Conservation (phyloP, 2,329 filamentous ascomycete genomes). For the Nakataea oryzae region DNA sequence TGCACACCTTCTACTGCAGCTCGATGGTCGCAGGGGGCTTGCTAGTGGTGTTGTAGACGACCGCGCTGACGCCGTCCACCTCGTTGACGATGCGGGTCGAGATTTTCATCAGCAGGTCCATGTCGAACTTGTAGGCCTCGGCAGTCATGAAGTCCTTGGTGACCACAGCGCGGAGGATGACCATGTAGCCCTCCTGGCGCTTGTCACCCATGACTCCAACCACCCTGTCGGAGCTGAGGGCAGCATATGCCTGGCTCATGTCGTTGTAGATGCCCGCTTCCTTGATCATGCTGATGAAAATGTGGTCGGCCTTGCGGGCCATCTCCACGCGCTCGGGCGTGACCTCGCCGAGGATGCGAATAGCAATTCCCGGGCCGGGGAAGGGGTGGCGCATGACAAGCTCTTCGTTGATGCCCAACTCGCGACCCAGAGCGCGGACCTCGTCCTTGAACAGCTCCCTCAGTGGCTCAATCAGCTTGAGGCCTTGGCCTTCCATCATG, state of each 20-base stretch:
- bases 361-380: conserved; percentile 47
- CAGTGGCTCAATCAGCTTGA: conserved; percentile 70
- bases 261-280: conserved; percentile 63
- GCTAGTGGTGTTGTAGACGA: conserved; percentile 50
- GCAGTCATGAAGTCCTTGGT: conserved; percentile 65
- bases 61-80: conserved; percentile 60
- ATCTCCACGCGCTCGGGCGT: conserved; percentile 72
- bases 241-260: conserved; percentile 38
- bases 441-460: conserved; percentile 70
- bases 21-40: conserved; percentile 60
- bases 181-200: conserved; percentile 21
- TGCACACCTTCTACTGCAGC: conserved; percentile 31
- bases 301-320: conserved; percentile 64
- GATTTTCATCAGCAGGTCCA: conserved; percentile 54
- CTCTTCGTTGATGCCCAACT: conserved; percentile 62
- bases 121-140: conserved; percentile 56
- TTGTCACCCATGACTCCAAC: conserved; percentile 27
- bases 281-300: conserved; percentile 68
- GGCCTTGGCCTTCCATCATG: conserved; percentile 23
- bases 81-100: conserved; percentile 63
- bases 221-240: conserved; percentile 28
- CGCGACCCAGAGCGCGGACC: conserved; percentile 57
- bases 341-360: conserved; percentile 76
- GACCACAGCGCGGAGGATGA: conserved; percentile 31
- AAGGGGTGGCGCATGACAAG: conserved; percentile 56